Conservation (phyloP, 2,329 filamentous ascomycete genomes). For the Colletotrichum scovillei region DNA sequence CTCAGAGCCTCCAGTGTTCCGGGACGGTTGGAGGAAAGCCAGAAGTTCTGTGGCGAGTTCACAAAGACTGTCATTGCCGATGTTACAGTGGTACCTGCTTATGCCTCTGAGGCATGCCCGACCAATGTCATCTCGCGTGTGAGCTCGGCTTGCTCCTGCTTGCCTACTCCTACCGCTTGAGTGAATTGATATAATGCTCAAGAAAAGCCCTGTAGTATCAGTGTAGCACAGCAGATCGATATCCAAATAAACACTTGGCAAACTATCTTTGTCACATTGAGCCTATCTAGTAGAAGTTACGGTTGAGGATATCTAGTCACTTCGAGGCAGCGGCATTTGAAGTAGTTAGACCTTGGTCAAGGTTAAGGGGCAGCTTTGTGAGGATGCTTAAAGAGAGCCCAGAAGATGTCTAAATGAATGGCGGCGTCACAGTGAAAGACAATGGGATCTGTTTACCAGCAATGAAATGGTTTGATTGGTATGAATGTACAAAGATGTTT, state of each 20-base stretch:
- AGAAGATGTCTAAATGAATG: not conserved
- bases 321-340: too few relatives aligned
- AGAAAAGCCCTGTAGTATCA: too few relatives aligned
- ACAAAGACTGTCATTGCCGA: constrained; percentile 37
- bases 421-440: not conserved
- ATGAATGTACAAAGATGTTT: not conserved
- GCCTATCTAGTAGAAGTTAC: too few relatives aligned
- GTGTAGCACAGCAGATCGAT: too few relatives aligned
- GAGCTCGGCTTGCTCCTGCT: constrained; percentile 40
- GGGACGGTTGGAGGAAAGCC: constrained; percentile 38
- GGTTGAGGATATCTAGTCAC: too few relatives aligned
- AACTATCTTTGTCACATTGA: too few relatives aligned
- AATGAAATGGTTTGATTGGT: not conserved
- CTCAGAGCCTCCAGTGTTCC: constrained; percentile 34
- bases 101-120: constrained; percentile 36
- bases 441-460: not conserved
- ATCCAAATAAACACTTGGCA: too few relatives aligned
- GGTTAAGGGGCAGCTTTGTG: too few relatives aligned
- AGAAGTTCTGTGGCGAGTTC: constrained; percentile 38
- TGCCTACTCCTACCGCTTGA: constrained; percentile 37
- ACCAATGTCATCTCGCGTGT: constrained; percentile 39
- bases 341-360: too few relatives aligned
- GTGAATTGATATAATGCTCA: too few relatives aligned
- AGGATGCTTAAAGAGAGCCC: not conserved
- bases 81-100: constrained; percentile 37